These are phyloP conservation scores for Vanilla planifolia DNA, from an alignment of 106 monocot species.

Conservation along the genomic window DNA sequence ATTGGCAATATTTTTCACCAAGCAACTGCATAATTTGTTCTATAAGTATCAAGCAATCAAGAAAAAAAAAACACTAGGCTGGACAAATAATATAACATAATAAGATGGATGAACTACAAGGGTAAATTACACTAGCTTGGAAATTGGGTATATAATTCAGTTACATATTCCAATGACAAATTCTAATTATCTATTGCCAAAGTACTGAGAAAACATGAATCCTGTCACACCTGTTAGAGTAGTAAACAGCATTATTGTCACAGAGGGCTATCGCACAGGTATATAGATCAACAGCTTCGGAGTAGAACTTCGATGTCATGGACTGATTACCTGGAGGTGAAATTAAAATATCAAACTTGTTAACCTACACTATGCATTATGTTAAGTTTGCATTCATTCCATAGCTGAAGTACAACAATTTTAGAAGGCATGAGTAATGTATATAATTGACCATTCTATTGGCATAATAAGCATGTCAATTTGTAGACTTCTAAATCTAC, in stretches of 20 bases:
- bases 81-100: neutral
- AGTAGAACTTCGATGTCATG: constrained; percentile 50
- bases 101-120: neutral
- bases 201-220: neutral
- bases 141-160: neutral
- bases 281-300: constrained; percentile 70
- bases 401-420: neutral
- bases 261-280: constrained; percentile 68
- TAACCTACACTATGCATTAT: neutral
- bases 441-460: neutral
- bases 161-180: neutral
- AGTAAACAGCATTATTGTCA: constrained; percentile 75
- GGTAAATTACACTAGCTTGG: neutral
- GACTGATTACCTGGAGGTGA: constrained; percentile 48
- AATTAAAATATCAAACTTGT: neutral
- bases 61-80: neutral
- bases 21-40: too few species aligned
- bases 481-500: too few species aligned
- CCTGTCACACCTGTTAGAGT: constrained; percentile 64
- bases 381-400: neutral
- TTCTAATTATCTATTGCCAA: neutral
- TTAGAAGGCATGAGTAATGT: neutral
- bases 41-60: neutral
- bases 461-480: neutral
- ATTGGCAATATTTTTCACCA: too few species aligned